Evolutionary conservation across 805 yeast genomes (phyloP).

Genomic region (Kazachstania kunashirensis): DNA sequence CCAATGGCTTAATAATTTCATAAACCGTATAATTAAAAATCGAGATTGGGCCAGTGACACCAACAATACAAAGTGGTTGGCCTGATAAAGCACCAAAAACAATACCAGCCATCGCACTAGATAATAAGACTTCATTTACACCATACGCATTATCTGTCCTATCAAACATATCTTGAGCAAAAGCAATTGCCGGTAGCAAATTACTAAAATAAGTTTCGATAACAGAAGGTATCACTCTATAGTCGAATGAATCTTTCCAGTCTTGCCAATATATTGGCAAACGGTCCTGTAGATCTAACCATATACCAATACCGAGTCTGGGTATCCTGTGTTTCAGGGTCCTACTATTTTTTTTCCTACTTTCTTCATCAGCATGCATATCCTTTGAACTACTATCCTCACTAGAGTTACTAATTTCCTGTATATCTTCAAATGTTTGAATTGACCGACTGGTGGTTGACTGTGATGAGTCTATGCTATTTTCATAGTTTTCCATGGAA

Average conservation of each 20-base stretch:
- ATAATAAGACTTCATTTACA: constrained; percentile 75
- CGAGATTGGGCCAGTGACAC: constrained; percentile 93
- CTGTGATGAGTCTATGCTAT: too few species aligned
- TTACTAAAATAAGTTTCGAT: constrained; percentile 82
- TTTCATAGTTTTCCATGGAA: too few species aligned
- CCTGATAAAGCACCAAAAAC: constrained; percentile 81
- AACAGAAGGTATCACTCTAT: constrained; percentile 80
- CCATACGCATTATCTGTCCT: constrained; percentile 82
- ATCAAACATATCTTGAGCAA: constrained; percentile 95
- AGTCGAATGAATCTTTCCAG: constrained; percentile 73
- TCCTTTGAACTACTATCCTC: too few species aligned
- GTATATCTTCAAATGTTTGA: too few species aligned
- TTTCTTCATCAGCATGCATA: too few species aligned
- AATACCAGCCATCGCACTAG: constrained; percentile 82
- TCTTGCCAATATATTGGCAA: constrained; percentile 66
- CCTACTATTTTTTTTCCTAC: too few species aligned
- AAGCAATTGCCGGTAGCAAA: constrained; percentile 85
- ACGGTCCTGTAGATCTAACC: constrained; percentile 30
- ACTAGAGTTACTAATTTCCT: too few species aligned
- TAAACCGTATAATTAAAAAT: constrained; percentile 83
- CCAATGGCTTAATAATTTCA: constrained; percentile 28
- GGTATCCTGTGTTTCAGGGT: constrained; percentile 13
- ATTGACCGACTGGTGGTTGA: too few species aligned
- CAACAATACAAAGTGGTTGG: constrained; percentile 90
- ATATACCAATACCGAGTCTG: constrained; percentile 28